These are phyloP conservation scores for Purpureocillium lavendulum DNA, from an alignment of 2,329 filamentous ascomycete genomes.

Conservation along the genomic window DNA sequence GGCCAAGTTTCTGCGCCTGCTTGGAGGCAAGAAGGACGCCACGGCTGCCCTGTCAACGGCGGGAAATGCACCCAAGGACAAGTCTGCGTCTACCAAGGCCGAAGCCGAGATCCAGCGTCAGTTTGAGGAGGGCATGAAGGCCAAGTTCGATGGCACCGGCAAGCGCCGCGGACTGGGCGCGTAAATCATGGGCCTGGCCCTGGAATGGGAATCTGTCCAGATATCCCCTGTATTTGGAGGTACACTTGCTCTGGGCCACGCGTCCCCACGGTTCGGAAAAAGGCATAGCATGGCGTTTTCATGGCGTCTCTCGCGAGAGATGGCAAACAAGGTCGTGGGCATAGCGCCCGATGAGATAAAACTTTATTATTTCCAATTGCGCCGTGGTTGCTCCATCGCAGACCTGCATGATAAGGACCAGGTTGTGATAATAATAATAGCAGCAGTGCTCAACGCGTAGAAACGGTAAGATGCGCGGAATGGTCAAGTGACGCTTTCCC, in stretches of 20 bases:
- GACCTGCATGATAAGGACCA: neutral
- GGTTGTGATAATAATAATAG: no score
- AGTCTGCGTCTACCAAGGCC: conserved; percentile 28
- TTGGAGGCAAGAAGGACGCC: conserved; percentile 42
- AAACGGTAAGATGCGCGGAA: neutral
- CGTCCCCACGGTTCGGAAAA: no score
- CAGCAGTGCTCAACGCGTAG: no score
- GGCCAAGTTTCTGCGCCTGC: conserved; percentile 47
- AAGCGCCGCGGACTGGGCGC: conserved; percentile 46
- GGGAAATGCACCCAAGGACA: conserved; percentile 12
- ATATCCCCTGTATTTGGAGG: neutral
- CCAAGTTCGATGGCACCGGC: conserved; percentile 43
- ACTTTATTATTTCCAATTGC: neutral
- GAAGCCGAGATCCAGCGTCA: conserved; percentile 48
- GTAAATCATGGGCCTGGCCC: conserved; percentile 14
- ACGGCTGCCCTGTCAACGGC: conserved; percentile 11
- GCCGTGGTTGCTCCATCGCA: neutral
- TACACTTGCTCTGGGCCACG: neutral
- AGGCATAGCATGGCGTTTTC: no score
- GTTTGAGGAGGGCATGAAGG: conserved; percentile 46
- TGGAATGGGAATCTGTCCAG: no score
- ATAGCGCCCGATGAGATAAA: neutral
- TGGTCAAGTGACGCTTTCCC: no score
- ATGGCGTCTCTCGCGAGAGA: no score
- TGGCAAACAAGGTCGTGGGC: neutral